Evolutionary conservation across 495 filamentous ascomycete species (phyloP).

Genomic region (Penicillium psychrofluorescens): DNA sequence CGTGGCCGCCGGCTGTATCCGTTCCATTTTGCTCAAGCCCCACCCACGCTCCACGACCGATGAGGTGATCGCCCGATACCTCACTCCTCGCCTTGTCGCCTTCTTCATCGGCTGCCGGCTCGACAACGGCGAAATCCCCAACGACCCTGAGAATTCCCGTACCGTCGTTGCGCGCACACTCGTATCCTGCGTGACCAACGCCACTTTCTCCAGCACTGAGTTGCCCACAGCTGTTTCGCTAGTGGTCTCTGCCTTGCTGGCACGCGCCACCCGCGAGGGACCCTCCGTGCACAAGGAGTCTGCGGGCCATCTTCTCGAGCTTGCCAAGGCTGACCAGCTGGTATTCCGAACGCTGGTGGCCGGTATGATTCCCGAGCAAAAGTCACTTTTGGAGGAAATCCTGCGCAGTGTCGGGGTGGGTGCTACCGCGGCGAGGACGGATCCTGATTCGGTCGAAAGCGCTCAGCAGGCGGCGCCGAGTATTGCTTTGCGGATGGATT

Average conservation of each 20-base stretch:
- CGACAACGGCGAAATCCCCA: slow-evolving; percentile 41
- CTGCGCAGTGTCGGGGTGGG: slow-evolving; percentile 51
- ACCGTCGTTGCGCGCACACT: slow-evolving; percentile 64
- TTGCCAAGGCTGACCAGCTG: slow-evolving; percentile 65
- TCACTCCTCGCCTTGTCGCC: slow-evolving; percentile 67
- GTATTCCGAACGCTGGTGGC: slow-evolving; percentile 71
- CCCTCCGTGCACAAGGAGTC: slow-evolving; percentile 56
- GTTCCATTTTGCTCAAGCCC: slow-evolving; percentile 70
- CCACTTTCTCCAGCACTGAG: slow-evolving; percentile 39
- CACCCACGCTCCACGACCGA: slow-evolving; percentile 58
- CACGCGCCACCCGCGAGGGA: slow-evolving; percentile 53
- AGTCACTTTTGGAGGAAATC: slow-evolving; percentile 73
- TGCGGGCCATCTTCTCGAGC: slow-evolving; percentile 65
- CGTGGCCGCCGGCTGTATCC: slow-evolving; percentile 79
- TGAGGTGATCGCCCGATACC: slow-evolving; percentile 61
- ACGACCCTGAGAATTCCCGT: slow-evolving; percentile 69
- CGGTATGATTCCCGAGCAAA: slow-evolving; percentile 62
- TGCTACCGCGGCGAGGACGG: slow-evolving; percentile 19
- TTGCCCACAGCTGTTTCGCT: slow-evolving; percentile 59
- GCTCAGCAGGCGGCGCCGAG: slow-evolving; percentile 58
- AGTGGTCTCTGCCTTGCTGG: slow-evolving; percentile 72
- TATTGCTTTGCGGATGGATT: slow-evolving; percentile 93
- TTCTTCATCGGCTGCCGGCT: slow-evolving; percentile 62
- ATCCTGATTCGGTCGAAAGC: slow-evolving; percentile 18
- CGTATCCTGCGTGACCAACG: slow-evolving; percentile 55